Percentiles rank a stretch among this genome's conserved stretches.
Conservation (phyloP, 805 yeast genomes). For the Wickerhamiella musiphila region DNA sequence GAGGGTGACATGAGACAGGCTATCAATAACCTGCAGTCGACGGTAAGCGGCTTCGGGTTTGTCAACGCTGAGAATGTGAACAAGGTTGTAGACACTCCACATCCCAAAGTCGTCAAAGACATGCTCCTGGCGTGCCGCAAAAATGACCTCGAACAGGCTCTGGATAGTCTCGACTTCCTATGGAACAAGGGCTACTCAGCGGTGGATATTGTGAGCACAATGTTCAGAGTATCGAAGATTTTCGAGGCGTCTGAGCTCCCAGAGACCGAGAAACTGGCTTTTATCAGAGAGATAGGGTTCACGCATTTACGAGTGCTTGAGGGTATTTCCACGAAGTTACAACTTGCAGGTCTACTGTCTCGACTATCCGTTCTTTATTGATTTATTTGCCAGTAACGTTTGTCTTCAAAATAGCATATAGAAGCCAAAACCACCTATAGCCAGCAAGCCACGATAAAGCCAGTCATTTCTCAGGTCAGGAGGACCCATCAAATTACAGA, state of each 20-base stretch:
- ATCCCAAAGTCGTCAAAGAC: constrained; percentile 66
- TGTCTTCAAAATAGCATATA: too few relatives aligned
- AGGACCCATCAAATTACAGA: constrained; percentile 54
- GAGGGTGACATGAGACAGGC: constrained; percentile 99
- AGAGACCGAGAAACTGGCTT: constrained; percentile 55
- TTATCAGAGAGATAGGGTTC: constrained; percentile 74
- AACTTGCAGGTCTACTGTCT: constrained; percentile 68
- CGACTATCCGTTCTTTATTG: too few relatives aligned
- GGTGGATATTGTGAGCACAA: constrained; percentile 77
- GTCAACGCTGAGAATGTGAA: constrained; percentile 89
- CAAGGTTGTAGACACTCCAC: constrained; percentile 91
- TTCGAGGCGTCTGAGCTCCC: constrained; percentile 39
- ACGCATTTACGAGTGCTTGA: constrained; percentile 85
- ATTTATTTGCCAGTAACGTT: too few relatives aligned
- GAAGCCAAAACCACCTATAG: too few relatives aligned
- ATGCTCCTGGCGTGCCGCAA: constrained; percentile 32
- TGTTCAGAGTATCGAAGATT: constrained; percentile 74
- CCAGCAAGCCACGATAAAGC: too few relatives aligned
- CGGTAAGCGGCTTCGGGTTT: constrained; percentile 81
- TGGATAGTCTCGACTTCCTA: constrained; percentile 43
- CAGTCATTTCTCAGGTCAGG: too few relatives aligned
- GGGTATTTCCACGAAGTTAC: constrained; percentile 80
- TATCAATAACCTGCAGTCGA: constrained; percentile 79
- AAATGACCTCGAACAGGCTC: constrained; percentile 43
- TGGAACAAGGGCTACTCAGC: constrained; percentile 91